Evolutionary conservation across 345 rosid species (phyloP), one percentile per base, ranked within the genome.

Genomic region (Bruguiera gymnorhiza): DNA sequence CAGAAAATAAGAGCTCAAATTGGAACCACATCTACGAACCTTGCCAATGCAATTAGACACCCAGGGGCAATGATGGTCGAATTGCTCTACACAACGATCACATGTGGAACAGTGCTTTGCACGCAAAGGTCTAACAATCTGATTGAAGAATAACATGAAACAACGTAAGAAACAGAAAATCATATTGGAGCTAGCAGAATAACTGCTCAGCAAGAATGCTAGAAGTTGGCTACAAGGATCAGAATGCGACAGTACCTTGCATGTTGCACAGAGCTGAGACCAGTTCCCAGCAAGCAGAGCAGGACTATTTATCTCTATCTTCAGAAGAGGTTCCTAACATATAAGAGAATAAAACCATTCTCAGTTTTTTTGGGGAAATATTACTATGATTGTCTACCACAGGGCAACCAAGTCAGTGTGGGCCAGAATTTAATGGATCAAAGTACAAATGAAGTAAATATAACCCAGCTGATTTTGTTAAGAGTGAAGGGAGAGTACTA

Each of bases 1-100:
- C 15, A 11, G 16, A 34, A 52, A 73, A 53, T 53, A 32, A 16
- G 15, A 16, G 36, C 18, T 37, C 26, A 53, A 48, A 34, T 61
- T 61, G 20, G 23, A 18, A 36, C 16, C 46, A 63, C 36, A 23
- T 37, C n/a, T 15, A 72, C 50, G 4, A 77, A 95, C 99, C 94
- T 95, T 95, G 82, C 99, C 98, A 64, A 95, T 81, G 81, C 99
- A 95, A 78, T 95, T 95, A 76, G 99, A 92, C 32, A 95, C 96
- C 98, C 97, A 95, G 52, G 99, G 99, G 75, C 97, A 95, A 73
- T 95, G 99, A 81, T 95, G 99, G 72, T 95, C 99, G 80, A 95
- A 95, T 75, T 95, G 99, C 74, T 95, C 96, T 58, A 95, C 98
- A 83, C 98, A 95, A 56, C 97, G 96, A 76, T 89, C 87, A 70